phyloP scores from a whole-genome alignment of 345 rosid species.

The Syzygium aqueum region DNA sequence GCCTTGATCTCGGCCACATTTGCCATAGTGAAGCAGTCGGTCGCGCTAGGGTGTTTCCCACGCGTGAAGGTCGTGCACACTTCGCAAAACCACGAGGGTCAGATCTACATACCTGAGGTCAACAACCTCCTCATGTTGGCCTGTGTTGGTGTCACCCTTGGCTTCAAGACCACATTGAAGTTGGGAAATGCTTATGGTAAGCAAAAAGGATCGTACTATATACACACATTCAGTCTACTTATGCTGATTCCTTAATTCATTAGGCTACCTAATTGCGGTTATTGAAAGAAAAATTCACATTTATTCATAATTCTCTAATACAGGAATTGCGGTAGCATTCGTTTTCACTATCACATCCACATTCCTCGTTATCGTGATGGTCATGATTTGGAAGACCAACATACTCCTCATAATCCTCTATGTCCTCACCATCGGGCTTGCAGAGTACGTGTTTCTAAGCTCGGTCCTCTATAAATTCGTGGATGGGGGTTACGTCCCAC shows the following conservation, averaged over 20 bases:
- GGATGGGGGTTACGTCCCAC: constrained; percentile 25
- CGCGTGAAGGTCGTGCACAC: constrained; percentile 25
- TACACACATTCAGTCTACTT: background rate
- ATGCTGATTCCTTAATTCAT: background rate
- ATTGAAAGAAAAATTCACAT: background rate
- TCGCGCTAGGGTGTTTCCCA: constrained; percentile 24
- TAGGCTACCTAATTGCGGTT: background rate
- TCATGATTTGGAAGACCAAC: constrained; percentile 27
- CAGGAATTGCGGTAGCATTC: constrained; percentile 23
- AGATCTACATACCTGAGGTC: constrained; percentile 26
- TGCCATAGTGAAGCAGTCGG: constrained; percentile 24
- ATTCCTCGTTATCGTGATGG: background rate
- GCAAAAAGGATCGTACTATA: background rate
- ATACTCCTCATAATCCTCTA: constrained; percentile 12
- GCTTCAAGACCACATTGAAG: constrained; percentile 16
- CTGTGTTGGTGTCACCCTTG: constrained; percentile 21
- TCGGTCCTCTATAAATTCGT: constrained; percentile 21
- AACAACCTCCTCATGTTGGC: constrained; percentile 24
- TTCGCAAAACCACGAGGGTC: constrained; percentile 11
- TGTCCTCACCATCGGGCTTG: constrained; percentile 3
- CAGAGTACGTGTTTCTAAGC: constrained; percentile 15
- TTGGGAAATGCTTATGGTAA: constrained; percentile 32
- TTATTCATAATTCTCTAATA: background rate
- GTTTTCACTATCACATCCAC: constrained; percentile 20
- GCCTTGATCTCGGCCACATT: constrained; percentile 24